A percentile compares a stretch with the other conserved stretches of the same genome.
Evolutionary conservation across 352 stramenopile genomes (phyloP).

Genomic region (Globisporangium irregulare): DNA sequence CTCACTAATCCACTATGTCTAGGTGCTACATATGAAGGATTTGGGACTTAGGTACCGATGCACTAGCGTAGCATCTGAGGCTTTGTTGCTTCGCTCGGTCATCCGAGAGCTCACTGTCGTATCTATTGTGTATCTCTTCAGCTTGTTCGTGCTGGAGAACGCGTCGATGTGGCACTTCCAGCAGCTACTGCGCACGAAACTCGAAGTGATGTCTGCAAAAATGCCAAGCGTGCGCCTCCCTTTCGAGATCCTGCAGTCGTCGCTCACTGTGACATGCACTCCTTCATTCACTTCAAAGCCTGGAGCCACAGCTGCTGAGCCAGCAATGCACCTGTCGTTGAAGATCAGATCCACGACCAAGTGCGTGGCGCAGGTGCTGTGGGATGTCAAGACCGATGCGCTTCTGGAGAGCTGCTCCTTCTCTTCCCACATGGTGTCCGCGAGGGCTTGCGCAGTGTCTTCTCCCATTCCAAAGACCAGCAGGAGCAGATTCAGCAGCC

Average conservation of each 20-base stretch:
- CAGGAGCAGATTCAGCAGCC: neutral
- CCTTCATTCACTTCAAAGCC: conserved; percentile 1
- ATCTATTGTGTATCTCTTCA: neutral
- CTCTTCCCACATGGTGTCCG: neutral
- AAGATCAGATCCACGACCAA: conserved; percentile 21
- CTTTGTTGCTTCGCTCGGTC: neutral
- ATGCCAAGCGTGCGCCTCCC: conserved; percentile 45
- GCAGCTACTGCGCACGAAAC: conserved; percentile 51
- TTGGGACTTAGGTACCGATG: conserved; percentile 25
- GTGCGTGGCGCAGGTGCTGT: conserved; percentile 36
- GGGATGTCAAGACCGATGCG: conserved; percentile 27
- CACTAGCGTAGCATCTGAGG: neutral
- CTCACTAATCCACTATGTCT: neutral
- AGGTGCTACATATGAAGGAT: conserved; percentile 29
- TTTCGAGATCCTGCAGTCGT: conserved; percentile 41
- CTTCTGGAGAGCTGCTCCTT: conserved; percentile 21
- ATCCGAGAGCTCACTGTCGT: neutral
- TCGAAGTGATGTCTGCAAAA: conserved; percentile 25
- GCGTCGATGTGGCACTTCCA: conserved; percentile 67
- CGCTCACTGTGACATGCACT: conserved; percentile 20
- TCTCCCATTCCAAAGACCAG: neutral
- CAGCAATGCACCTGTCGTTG: conserved; percentile 22
- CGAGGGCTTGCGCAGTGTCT: neutral
- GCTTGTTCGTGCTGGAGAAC: conserved; percentile 44
- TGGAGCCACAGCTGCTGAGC: conserved; percentile 7